These are phyloP conservation scores for Pulveroboletus sp. DNA, from an alignment of 768 basidiomycete species.

Conservation along the genomic window DNA sequence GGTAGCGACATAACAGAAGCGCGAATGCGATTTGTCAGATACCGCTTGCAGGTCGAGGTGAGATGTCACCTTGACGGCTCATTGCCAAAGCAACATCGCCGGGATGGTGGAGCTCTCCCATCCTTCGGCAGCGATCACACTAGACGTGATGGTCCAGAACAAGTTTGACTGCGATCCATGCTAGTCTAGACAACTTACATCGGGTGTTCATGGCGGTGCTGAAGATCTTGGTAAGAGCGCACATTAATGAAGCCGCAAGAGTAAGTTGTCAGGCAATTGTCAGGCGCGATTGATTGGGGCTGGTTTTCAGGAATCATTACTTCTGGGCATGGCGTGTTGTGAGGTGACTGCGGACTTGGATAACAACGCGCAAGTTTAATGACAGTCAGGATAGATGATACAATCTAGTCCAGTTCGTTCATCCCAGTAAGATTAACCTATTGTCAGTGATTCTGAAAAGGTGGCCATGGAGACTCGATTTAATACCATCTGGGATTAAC, in stretches of 20 bases:
- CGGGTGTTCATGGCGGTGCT: no score
- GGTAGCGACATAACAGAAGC: no score
- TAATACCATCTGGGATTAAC: not conserved
- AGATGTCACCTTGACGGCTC: not conserved
- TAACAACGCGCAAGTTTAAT: not conserved
- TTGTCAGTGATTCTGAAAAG: not conserved
- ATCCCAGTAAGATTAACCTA: not conserved
- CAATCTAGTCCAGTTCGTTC: not conserved
- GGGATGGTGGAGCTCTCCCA: no score
- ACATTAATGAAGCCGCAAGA: no score
- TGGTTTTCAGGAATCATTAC: not conserved
- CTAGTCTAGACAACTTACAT: no score
- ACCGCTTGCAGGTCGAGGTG: no score
- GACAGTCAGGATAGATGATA: not conserved
- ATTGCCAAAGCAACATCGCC: not conserved
- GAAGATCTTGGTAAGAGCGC: no score
- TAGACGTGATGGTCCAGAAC: no score
- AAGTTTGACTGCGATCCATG: no score
- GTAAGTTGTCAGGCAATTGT: no score
- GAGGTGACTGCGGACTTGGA: conserved; percentile 1
- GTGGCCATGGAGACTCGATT: not conserved
- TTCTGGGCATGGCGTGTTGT: not conserved
- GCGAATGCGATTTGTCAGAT: no score
- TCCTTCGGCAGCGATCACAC: no score
- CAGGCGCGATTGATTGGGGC: not conserved